Conservation (phyloP, 2,329 filamentous ascomycete genomes). For the Zasmidium citrigriseum region DNA sequence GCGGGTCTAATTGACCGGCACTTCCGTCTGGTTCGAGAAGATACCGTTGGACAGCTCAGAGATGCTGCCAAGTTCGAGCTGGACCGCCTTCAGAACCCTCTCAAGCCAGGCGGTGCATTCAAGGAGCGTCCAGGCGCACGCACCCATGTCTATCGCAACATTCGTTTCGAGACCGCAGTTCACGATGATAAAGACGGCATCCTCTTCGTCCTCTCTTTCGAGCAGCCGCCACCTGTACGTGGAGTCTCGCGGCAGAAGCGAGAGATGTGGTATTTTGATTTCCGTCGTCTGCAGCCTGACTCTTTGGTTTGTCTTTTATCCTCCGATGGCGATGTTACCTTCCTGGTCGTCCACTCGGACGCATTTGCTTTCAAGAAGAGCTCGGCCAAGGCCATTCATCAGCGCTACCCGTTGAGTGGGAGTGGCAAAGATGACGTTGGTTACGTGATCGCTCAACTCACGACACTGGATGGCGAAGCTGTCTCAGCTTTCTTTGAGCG, state of each 20-base stretch:
- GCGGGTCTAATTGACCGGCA: constrained; percentile 64
- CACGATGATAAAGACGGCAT: constrained; percentile 47
- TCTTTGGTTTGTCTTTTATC: constrained; percentile 54
- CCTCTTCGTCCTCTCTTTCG: constrained; percentile 48
- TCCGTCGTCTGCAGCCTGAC: constrained; percentile 52
- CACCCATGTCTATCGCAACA: constrained; percentile 42
- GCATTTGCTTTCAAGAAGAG: constrained; percentile 13
- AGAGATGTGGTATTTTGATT: constrained; percentile 53
- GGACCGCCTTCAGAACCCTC: constrained; percentile 32
- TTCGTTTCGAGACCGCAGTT: constrained; percentile 32
- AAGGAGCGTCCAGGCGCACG: constrained; percentile 23
- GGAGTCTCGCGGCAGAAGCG: constrained; percentile 34
- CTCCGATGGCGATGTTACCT: constrained; percentile 30
- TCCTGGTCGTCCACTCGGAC: constrained; percentile 24
- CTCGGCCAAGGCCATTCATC: neutral
- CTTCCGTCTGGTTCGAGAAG: constrained; percentile 70
- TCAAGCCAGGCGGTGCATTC: neutral
- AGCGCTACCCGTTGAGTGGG: constrained; percentile 1
- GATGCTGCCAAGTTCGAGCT: constrained; percentile 55
- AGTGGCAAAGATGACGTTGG: constrained; percentile 2
- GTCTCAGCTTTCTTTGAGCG: constrained; percentile 2
- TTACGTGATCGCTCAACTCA: constrained; percentile 16
- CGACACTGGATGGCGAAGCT: neutral
- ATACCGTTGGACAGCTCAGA: constrained; percentile 67
- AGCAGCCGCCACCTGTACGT: constrained; percentile 43